Evolutionary conservation across 495 filamentous ascomycete genomes (phyloP), one percentile per base, ranked within the genome.

Genomic region (Aspergillus nidulans): DNA sequence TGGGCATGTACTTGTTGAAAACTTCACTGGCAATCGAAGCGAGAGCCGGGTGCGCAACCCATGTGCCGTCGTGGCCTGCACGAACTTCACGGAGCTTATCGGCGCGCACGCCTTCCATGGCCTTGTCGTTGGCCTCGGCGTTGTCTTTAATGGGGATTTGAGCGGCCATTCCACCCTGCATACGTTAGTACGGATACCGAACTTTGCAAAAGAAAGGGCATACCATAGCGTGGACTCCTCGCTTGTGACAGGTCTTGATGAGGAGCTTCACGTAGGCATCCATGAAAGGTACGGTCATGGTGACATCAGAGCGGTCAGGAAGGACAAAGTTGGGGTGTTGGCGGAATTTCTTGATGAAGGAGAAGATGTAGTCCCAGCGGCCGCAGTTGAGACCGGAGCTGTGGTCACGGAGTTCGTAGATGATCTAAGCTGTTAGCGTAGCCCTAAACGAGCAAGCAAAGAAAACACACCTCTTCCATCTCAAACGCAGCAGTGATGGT

Each of bases 301-400:
- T 98, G 32, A 98, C 90, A 55, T 83, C 82, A 30, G 84, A 84
- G 43, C 94, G 89, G 65, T 99, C 95, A 9, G 94, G 95, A 15
- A 99, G 84, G 54, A 97, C 85, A 69, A 97, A 99, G 68, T 85
- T 84, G 57, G 88, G 77, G 78, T 96, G 91, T 60, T 96, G 84
- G 63, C 95, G 89, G 86, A 97, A 97, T 76, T 96, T 96, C 82
- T 99, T 99, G 81, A 99, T 99, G 67, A 94, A 90, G 71, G 86
- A 92, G 81, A 99, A 98, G 77, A 99, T 97, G 81, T 99, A 99
- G 69, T 99, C 94, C 94, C 94, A 99, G 47, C 94, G 88, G 47
- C 94, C 94, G 73, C 94, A 99, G 81, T 99, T 99, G 59, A 99
- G 81, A 49, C 94, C 94, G 10, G 94, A 87, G 72, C 85, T 90